Conservation (phyloP, 2,329 filamentous ascomycete species). For the Fusarium protoensiforme region DNA sequence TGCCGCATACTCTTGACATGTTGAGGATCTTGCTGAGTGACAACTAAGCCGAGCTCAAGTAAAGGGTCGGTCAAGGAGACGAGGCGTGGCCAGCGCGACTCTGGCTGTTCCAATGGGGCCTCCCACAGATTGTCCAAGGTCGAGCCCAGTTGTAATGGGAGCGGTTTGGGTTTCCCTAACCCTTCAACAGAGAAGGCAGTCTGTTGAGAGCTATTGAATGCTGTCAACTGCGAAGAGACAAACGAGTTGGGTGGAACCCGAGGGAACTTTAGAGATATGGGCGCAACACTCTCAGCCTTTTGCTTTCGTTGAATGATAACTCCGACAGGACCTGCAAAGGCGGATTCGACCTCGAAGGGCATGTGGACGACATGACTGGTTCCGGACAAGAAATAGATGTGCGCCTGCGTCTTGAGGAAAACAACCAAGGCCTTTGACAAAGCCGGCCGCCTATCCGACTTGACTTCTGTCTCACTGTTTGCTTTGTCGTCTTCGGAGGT, state of each 20-base stretch:
- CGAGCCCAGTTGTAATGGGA: constrained; percentile 62
- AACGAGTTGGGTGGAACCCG: constrained; percentile 86
- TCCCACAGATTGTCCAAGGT: constrained; percentile 71
- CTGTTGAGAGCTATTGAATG: constrained; percentile 62
- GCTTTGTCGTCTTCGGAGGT: constrained; percentile 55
- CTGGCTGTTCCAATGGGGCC: constrained; percentile 60
- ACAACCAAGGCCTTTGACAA: constrained; percentile 83
- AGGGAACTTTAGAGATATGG: constrained; percentile 66
- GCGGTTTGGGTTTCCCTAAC: constrained; percentile 64
- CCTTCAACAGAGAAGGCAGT: constrained; percentile 68
- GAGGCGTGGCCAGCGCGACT: constrained; percentile 76
- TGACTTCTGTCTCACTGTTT: constrained; percentile 10
- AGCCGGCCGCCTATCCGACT: constrained; percentile 29
- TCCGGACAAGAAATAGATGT: constrained; percentile 91
- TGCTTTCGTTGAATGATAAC: constrained; percentile 87
- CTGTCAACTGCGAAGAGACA: constrained; percentile 73
- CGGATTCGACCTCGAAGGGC: constrained; percentile 92
- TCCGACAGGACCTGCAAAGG: constrained; percentile 83
- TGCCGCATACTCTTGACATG: constrained; percentile 44
- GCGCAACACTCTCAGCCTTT: constrained; percentile 59
- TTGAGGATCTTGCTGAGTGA: constrained; percentile 65
- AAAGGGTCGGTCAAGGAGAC: constrained; percentile 89
- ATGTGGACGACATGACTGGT: constrained; percentile 91
- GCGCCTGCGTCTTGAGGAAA: constrained; percentile 90
- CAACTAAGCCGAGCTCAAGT: constrained; percentile 85